Evolutionary conservation across 2,329 filamentous ascomycete genomes (phyloP).

Genomic region (Aureobasidium sp.): DNA sequence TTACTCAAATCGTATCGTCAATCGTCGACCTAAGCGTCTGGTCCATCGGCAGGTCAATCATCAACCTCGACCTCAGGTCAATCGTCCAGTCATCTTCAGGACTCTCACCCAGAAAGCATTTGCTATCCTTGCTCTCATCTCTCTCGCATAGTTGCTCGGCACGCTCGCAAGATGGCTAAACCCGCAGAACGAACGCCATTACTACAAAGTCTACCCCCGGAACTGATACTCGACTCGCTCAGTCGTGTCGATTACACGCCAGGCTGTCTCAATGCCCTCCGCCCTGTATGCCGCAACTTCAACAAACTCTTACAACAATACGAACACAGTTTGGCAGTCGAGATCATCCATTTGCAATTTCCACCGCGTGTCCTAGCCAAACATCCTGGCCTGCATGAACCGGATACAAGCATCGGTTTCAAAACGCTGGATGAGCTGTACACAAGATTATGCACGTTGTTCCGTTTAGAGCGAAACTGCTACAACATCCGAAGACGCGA

Average conservation of each 20-base stretch:
- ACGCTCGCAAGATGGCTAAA: not conserved
- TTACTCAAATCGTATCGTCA: too few species aligned
- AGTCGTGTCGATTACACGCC: conserved; percentile 24
- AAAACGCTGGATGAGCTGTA: conserved; percentile 17
- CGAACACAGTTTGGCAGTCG: conserved; percentile 22
- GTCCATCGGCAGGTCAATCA: too few species aligned
- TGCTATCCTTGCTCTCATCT: not conserved
- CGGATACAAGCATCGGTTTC: conserved; percentile 16
- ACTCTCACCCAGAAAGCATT: too few species aligned
- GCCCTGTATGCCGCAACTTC: conserved; percentile 21
- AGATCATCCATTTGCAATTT: conserved; percentile 18
- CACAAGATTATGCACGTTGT: conserved; percentile 17
- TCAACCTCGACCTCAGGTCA: not conserved
- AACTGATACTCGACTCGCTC: conserved; percentile 21
- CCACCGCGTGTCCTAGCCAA: conserved; percentile 14
- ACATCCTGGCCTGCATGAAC: conserved; percentile 17
- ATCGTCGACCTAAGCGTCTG: too few species aligned
- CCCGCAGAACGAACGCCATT: not conserved
- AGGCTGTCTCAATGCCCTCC: conserved; percentile 17
- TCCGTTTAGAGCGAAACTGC: conserved; percentile 20
- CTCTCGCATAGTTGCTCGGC: too few species aligned
- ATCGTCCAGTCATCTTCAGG: too few species aligned
- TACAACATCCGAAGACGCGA: conserved; percentile 20
- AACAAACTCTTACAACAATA: conserved; percentile 21
- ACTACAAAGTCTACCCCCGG: conserved; percentile 19